Evolutionary conservation across 2,329 filamentous ascomycete genomes (phyloP).

Genomic region (Penicillium decumbens): DNA sequence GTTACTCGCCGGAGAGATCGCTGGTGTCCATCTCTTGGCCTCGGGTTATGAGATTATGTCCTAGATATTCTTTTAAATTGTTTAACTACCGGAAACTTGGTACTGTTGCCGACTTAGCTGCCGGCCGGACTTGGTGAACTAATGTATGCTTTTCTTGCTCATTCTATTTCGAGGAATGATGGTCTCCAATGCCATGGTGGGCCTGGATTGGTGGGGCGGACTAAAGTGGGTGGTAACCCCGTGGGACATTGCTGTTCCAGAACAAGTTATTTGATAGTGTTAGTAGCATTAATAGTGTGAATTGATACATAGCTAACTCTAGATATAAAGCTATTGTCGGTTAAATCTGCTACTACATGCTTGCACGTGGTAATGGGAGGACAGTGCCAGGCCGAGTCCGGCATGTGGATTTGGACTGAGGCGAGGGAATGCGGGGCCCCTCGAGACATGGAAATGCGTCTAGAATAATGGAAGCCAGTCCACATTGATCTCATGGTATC

Average conservation of each 20-base stretch:
- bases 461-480: not conserved
- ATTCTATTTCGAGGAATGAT: no score
- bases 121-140: no score
- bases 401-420: not conserved
- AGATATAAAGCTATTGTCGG: not conserved
- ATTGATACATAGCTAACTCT: not conserved
- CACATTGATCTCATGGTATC: not conserved
- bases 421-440: not conserved
- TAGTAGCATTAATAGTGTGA: no score
- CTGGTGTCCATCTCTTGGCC: not conserved
- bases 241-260: not conserved
- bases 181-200: not conserved
- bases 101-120: no score
- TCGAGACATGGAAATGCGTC: not conserved
- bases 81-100: no score
- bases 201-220: not conserved
- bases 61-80: no score
- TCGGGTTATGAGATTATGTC: no score
- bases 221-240: not conserved
- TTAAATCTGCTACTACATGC: not conserved
- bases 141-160: no score
- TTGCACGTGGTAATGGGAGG: not conserved
- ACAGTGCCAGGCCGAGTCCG: not conserved
- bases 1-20: conserved; percentile 12
- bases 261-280: not conserved